phyloP scores from a whole-genome alignment of 2,329 filamentous ascomycete species.

The Aureobasidium zeae region DNA sequence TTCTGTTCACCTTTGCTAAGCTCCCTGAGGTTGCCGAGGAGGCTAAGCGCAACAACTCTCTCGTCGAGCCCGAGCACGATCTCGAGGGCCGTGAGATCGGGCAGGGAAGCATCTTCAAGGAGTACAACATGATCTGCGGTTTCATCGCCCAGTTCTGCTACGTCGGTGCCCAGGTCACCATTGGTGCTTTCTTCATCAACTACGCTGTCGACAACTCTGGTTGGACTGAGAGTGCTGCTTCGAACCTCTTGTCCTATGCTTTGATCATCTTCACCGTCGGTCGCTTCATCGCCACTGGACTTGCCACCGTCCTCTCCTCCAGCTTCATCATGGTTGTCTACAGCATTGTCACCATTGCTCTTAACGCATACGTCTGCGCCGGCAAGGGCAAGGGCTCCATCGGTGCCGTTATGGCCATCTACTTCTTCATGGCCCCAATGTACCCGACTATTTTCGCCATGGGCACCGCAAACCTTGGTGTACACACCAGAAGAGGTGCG shows the following conservation, averaged over 20 bases:
- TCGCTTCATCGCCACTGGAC: conserved; percentile 31
- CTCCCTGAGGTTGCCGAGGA: conserved; percentile 29
- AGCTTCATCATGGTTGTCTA: conserved; percentile 32
- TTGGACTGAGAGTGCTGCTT: conserved; percentile 25
- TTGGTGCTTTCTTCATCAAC: conserved; percentile 33
- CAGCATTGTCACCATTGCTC: conserved; percentile 26
- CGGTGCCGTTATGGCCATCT: conserved; percentile 29
- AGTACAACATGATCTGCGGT: conserved; percentile 34
- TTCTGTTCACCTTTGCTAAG: conserved; percentile 32
- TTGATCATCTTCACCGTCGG: conserved; percentile 33
- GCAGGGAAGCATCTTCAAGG: conserved; percentile 30
- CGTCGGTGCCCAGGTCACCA: conserved; percentile 31
- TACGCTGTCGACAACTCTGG: conserved; percentile 30
- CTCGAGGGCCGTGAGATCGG: conserved; percentile 26
- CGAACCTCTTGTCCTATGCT: conserved; percentile 32
- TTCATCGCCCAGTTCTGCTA: conserved; percentile 32
- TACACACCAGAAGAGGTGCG: conserved; percentile 32
- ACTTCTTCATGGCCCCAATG: conserved; percentile 32
- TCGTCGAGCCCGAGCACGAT: conserved; percentile 25
- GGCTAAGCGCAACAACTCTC: conserved; percentile 22
- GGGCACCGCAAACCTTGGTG: conserved; percentile 32
- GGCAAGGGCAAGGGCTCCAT: conserved; percentile 27
- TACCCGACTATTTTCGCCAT: conserved; percentile 34
- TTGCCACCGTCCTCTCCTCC: conserved; percentile 29
- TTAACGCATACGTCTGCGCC: conserved; percentile 28